Evolutionary conservation across 164 flowering plant species (phyloP).

Genomic region (Magnolia sinica): DNA sequence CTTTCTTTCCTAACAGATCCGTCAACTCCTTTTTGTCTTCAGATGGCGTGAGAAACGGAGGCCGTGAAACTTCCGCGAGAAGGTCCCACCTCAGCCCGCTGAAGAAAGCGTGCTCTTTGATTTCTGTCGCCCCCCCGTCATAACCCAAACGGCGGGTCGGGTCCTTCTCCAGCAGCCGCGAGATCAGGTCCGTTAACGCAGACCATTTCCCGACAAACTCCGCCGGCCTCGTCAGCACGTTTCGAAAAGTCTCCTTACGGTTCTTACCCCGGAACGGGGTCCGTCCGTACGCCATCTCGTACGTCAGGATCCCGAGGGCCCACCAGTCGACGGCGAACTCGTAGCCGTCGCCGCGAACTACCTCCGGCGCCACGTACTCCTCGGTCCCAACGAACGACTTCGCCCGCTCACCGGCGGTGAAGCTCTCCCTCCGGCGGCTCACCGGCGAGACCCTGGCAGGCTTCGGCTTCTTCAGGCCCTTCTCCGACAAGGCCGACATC

Average conservation of each 20-base stretch:
- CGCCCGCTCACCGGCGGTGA: slow-evolving; percentile 29
- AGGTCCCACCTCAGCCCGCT: slow-evolving; percentile 70
- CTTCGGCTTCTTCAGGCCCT: slow-evolving; percentile 47
- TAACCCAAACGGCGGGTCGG: slow-evolving; percentile 69
- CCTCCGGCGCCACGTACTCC: slow-evolving; percentile 91
- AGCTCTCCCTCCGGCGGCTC: slow-evolving; percentile 30
- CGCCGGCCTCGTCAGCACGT: slow-evolving; percentile 47
- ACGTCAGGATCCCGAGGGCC: slow-evolving; percentile 76
- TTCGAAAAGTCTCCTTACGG: slow-evolving; percentile 72
- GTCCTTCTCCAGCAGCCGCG: slow-evolving; percentile 69
- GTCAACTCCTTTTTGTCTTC: slow-evolving; percentile 30
- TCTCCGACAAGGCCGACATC: slow-evolving; percentile 34
- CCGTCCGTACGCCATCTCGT: slow-evolving; percentile 87
- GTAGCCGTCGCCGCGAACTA: slow-evolving; percentile 84
- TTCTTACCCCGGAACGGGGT: slow-evolving; percentile 84
- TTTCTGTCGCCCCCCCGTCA: slow-evolving; percentile 63
- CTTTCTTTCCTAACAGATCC: slow-evolving; percentile 12
- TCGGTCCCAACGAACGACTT: slow-evolving; percentile 68
- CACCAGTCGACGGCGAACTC: slow-evolving; percentile 97
- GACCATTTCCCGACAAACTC: slow-evolving; percentile 58
- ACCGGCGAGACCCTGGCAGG: slow-evolving; percentile 84
- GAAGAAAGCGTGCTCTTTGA: slow-evolving; percentile 74
- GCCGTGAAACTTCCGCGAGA: slow-evolving; percentile 67
- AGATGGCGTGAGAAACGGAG: slow-evolving; percentile 63
- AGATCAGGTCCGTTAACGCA: slow-evolving; percentile 63